Evolutionary conservation across 2,329 filamentous ascomycete species (phyloP), one percentile per base, ranked within the genome.

Genomic region (Pseudogymnoascus destructans): DNA sequence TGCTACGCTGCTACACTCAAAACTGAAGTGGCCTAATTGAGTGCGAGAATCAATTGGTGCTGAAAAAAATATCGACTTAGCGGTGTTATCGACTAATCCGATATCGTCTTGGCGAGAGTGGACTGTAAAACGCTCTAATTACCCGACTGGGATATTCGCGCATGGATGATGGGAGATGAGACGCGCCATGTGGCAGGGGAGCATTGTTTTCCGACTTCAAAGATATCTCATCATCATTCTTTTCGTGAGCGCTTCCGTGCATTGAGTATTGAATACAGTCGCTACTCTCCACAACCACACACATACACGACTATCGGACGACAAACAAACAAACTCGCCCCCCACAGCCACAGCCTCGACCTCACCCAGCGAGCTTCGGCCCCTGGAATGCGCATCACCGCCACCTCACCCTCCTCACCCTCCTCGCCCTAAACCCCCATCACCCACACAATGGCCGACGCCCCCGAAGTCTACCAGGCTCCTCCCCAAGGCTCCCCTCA

Each of bases 121-220:
- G n/a, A n/a, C n/a, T n/a, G n/a, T n/a, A n/a, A n/a, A n/a, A n/a
- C n/a, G n/a, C n/a, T n/a, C n/a, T n/a, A n/a, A 30, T 30, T 30
- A 11, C 46, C n/a, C 46, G 1, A 3, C 40, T 30, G 9, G 46
- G 19, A 49, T 15, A 13, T 5, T 5, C n/a, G 13, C 25, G 46
- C 46, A 52, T 52, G 46, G 25, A 19, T 52, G 25, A 19, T 52
- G 46, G 46, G 46, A 52, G 46, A 52, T 52, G 46, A 52, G 46
- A 52, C 25, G 46, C 25, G 46, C 46, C 46, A 52, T 52, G 46
- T 52, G 46, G 46, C 46, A 52, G 46, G 46, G 42, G 27, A 30
- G 17, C 25, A 52, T 52, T 25, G 5, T 10, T 52, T 49, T 52
- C 30, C 25, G 23, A 30, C 46, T 1, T 52, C 25, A 52, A n/a